Evolutionary conservation across 2,329 filamentous ascomycete genomes (phyloP).

Genomic region (Aspergillus puulaauensis): DNA sequence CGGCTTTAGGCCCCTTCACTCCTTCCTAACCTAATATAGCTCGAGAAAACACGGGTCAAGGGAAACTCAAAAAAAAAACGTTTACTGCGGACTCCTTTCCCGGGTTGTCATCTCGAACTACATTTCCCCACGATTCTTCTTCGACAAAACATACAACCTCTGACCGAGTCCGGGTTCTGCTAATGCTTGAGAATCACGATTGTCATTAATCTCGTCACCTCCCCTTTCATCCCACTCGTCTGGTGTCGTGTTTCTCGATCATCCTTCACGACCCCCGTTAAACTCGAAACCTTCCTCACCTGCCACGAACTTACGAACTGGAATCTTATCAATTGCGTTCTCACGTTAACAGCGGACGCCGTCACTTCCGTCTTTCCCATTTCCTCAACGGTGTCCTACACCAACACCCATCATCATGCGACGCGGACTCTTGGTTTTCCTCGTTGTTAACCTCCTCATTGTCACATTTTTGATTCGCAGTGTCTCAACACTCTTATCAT

Average conservation of each 20-base stretch:
- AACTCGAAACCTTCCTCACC: background rate
- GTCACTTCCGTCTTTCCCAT: background rate
- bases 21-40: constrained; percentile 5
- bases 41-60: constrained; percentile 4
- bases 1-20: constrained; percentile 5
- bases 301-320: constrained; percentile 11
- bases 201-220: background rate
- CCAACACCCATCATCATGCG: constrained; percentile 50
- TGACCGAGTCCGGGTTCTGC: background rate
- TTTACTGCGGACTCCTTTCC: constrained; percentile 8
- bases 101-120: background rate
- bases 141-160: background rate
- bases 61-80: constrained; percentile 1
- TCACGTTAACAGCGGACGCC: background rate
- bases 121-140: background rate
- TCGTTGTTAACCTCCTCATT: constrained; percentile 64
- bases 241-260: constrained; percentile 1
- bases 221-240: background rate
- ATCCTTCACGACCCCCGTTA: background rate
- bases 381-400: background rate
- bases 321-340: constrained; percentile 3
- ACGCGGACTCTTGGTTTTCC: constrained; percentile 60
- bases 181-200: background rate
- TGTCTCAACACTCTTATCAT: constrained; percentile 69
- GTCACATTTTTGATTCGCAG: constrained; percentile 64